Evolutionary conservation across 2,329 filamentous ascomycete genomes (phyloP), one percentile per base, ranked within the genome.

Genomic region (Bipolaris bicolor): DNA sequence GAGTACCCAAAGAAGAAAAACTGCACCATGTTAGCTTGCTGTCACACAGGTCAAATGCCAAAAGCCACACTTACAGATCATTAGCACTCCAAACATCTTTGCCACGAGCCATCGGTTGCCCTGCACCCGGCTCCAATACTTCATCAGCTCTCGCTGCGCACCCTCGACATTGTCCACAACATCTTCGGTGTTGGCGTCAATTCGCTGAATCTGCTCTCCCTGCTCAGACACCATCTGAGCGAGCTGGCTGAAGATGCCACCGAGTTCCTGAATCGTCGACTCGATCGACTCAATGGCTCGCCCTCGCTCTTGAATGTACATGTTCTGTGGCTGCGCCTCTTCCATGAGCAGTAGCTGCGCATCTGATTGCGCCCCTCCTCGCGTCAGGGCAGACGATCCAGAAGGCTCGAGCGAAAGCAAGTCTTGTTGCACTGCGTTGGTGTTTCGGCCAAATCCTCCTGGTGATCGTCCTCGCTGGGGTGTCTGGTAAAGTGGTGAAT

Each of bases 91-190:
- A 77, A 90, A 90, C 88, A 90, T 90, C 81, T 82, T 84, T 29
- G 92, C 92, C 67, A 98, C 88, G 63, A 99, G 80, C 95, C 94
- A 98, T 63, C 95, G 85, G 80, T 99, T 99, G 61, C 93, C 92
- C 55, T 92, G 95, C 26, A 98, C 93, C 39, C 93, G 85, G 26
- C 87, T 90, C 94, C 95, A 99, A 79, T 98, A 99, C 77, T 97
- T 97, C 79, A 99, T 86, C 71, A 99, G 76, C 78, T 99, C 94
- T 62, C 93, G 85, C 75, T 99, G 95, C 5, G 95, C 95, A 16
- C 95, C 95, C 72, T 97, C 87, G n/a, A 99, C 94, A 69, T 99
- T 99, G 72, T 98, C 94, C 52, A 99, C 94, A 5, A 99, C 92
- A 68, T 97, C 93, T 72, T 99, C 95, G 1, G 94, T 97, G 77